A percentile compares a stretch with the other conserved stretches of the same genome.
Evolutionary conservation across 805 yeast species (phyloP).

Genomic region (Lachancea fermentati): DNA sequence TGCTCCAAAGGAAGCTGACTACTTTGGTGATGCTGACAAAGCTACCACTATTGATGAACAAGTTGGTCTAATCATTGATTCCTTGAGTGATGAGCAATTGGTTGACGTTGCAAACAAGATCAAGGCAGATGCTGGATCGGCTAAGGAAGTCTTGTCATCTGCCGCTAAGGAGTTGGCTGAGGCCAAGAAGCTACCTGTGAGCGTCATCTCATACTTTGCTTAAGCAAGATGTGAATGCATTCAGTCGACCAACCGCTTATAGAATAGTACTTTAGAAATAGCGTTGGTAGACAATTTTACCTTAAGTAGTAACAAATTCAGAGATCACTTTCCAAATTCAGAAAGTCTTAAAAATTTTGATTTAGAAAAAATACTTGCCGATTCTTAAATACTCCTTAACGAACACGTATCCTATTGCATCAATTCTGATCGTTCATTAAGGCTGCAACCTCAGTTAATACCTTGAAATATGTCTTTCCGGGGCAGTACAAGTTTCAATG

Average conservation of each 20-base stretch:
- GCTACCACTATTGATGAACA: slow-evolving; percentile 72
- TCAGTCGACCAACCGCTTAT: too few relatives aligned
- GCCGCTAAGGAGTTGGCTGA: slow-evolving; percentile 48
- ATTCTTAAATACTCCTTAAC: too few relatives aligned
- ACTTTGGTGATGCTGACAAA: slow-evolving; percentile 74
- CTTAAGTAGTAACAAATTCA: too few relatives aligned
- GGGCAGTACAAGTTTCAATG: slow-evolving; percentile 18
- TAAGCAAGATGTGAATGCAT: slow-evolving; percentile 11
- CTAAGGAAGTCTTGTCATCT: slow-evolving; percentile 55
- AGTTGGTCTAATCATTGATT: slow-evolving; percentile 69
- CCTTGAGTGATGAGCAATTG: slow-evolving; percentile 74
- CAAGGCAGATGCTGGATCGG: slow-evolving; percentile 46
- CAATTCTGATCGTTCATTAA: too few relatives aligned
- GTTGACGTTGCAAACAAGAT: slow-evolving; percentile 68
- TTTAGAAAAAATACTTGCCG: too few relatives aligned
- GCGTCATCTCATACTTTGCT: slow-evolving; percentile 49
- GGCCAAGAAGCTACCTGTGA: slow-evolving; percentile 49
- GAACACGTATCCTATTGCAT: too few relatives aligned
- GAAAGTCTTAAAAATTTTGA: too few relatives aligned
- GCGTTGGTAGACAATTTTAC: too few relatives aligned
- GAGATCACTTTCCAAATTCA: too few relatives aligned
- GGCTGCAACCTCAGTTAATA: neutral
- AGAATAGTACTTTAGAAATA: too few relatives aligned
- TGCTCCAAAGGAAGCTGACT: slow-evolving; percentile 74
- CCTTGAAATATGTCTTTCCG: slow-evolving; percentile 20